These are phyloP conservation scores for Agaricus blazei DNA, from an alignment of 768 basidiomycete species.

Conservation along the genomic window DNA sequence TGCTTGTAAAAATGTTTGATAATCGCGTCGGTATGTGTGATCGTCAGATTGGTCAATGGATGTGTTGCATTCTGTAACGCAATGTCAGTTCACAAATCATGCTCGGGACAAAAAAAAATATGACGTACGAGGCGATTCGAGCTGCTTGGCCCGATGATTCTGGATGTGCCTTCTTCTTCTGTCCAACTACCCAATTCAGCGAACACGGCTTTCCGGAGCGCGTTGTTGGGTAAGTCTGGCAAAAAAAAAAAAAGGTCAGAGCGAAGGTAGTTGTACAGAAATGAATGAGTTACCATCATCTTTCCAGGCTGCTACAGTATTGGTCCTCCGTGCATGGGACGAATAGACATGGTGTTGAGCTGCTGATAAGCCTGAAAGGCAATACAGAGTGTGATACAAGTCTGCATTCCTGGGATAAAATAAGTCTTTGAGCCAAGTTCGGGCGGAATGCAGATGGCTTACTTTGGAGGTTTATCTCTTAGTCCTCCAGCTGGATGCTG, in stretches of 20 bases:
- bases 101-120: neutral
- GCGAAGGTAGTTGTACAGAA: neutral
- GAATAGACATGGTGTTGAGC: constrained; percentile 77
- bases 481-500: constrained; percentile 86
- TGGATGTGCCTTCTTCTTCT: constrained; percentile 23
- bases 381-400: constrained; percentile 92
- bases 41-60: constrained; percentile 30
- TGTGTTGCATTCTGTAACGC: constrained; percentile 27
- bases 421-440: no score
- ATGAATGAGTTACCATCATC: constrained; percentile 10
- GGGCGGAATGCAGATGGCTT: constrained; percentile 17
- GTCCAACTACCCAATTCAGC: constrained; percentile 24
- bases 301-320: constrained; percentile 18
- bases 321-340: constrained; percentile 23
- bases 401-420: constrained; percentile 62
- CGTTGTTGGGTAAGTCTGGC: constrained; percentile 15
- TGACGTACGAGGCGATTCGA: constrained; percentile 24
- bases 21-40: constrained; percentile 29
- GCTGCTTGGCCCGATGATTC: constrained; percentile 8
- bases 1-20: constrained; percentile 22
- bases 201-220: constrained; percentile 17
- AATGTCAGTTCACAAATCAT: neutral
- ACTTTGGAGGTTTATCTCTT: constrained; percentile 96
- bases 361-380: constrained; percentile 81
- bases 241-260: neutral